These are phyloP conservation scores for Umbilicus rupestris DNA, from an alignment of 164 flowering plant genomes.

Conservation along the genomic window DNA sequence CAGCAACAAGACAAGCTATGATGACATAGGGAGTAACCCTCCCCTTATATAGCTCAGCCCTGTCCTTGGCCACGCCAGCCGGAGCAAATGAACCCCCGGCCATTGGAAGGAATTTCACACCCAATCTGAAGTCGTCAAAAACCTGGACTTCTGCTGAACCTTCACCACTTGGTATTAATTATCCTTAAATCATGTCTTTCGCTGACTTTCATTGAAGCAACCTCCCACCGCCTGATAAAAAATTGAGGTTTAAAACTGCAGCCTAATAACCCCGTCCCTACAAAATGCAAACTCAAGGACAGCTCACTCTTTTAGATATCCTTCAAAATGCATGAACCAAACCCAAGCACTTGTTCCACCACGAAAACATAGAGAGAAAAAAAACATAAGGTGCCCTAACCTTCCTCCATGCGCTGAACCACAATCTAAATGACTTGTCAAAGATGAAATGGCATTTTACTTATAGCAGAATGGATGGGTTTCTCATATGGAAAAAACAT, in stretches of 20 bases:
- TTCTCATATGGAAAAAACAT: not conserved
- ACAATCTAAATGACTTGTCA: not conserved
- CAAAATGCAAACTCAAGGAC: not conserved
- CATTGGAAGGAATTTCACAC: slow-evolving; percentile 15
- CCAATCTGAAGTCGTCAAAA: not conserved
- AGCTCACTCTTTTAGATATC: not conserved
- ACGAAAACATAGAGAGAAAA: not conserved
- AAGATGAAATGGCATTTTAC: not conserved
- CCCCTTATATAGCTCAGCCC: slow-evolving; percentile 46
- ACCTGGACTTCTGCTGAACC: not conserved
- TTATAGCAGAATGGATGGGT: slow-evolving; percentile 2
- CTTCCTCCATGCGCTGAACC: not conserved
- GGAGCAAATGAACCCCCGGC: slow-evolving; percentile 45
- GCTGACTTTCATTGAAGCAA: slow-evolving; percentile 5
- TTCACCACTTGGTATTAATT: not conserved
- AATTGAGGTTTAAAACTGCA: not conserved
- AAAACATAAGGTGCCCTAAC: not conserved
- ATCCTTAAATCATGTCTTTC: not conserved
- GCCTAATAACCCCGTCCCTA: not conserved
- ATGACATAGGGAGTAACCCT: slow-evolving; percentile 41
- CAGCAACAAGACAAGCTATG: slow-evolving; percentile 51
- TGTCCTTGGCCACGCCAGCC: slow-evolving; percentile 40
- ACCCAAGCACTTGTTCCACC: not conserved
- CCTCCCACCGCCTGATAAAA: not conserved
- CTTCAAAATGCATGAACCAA: not conserved